phyloP scores from a whole-genome alignment of 2,329 filamentous ascomycete species.

The Cryphonectria parasitica region DNA sequence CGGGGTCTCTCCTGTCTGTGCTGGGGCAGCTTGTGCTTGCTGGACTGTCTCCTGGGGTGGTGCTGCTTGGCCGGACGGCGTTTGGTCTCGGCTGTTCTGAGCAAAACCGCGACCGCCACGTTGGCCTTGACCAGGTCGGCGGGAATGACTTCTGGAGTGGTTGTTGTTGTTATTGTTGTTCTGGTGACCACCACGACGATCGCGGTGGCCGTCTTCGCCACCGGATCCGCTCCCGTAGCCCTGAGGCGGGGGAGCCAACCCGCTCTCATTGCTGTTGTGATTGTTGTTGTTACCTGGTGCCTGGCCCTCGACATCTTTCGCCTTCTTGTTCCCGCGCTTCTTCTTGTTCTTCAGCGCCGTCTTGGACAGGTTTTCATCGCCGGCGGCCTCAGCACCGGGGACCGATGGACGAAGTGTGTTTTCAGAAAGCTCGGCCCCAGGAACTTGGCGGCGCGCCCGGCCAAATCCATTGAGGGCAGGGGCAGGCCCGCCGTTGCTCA shows the following conservation, averaged over 20 bases:
- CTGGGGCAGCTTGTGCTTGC: conserved; percentile 9
- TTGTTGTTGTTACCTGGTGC: conserved; percentile 29
- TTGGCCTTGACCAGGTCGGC: conserved; percentile 50
- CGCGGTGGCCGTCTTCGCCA: conserved; percentile 65
- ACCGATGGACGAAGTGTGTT: conserved; percentile 58
- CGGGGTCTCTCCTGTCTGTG: conserved; percentile 45
- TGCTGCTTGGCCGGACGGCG: conserved; percentile 33
- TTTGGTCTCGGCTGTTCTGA: conserved; percentile 37
- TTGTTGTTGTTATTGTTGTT: conserved; percentile 33
- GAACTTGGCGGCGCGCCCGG: conserved; percentile 74
- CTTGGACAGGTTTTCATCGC: conserved; percentile 78
- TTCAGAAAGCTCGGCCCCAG: conserved; percentile 78
- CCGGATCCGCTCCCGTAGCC: conserved; percentile 48
- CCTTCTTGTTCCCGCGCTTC: conserved; percentile 91
- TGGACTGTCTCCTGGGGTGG: conserved; percentile 37
- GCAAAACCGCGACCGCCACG: conserved; percentile 57
- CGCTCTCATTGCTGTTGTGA: conserved; percentile 47
- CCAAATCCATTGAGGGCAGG: conserved; percentile 75
- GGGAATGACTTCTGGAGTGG: conserved; percentile 56
- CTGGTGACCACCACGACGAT: conserved; percentile 58
- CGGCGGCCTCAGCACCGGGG: conserved; percentile 57
- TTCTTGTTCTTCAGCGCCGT: conserved; percentile 96
- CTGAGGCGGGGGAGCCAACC: conserved; percentile 53
- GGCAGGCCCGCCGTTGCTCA: conserved; percentile 74
- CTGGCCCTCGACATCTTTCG: conserved; percentile 75